Evolutionary conservation across 2,329 filamentous ascomycete genomes (phyloP).

Genomic region (Clonostachys rhizophaga): DNA sequence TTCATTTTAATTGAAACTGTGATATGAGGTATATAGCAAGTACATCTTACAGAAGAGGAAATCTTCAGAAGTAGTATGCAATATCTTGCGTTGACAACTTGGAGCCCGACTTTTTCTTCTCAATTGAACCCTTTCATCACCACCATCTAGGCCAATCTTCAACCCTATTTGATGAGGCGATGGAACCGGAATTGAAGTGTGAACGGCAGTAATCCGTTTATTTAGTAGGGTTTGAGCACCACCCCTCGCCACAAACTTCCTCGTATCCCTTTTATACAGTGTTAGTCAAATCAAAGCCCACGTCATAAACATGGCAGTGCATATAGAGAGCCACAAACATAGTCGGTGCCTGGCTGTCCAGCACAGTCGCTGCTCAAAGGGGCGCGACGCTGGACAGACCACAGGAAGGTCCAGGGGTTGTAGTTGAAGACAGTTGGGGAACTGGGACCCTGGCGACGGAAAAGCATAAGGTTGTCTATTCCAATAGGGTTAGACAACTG

Average conservation of each 20-base stretch:
- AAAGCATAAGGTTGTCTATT: conserved; percentile 1
- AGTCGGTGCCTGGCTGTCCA: neutral
- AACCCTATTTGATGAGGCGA: too few species aligned
- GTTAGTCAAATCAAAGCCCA: neutral
- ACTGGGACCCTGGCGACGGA: neutral
- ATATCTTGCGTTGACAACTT: too few species aligned
- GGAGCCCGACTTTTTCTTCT: too few species aligned
- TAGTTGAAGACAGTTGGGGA: neutral
- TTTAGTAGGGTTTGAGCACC: neutral
- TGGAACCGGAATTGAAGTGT: too few species aligned
- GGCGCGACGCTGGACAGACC: neutral
- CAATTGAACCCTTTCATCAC: too few species aligned
- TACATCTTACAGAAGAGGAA: too few species aligned
- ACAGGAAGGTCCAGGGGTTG: conserved; percentile 1
- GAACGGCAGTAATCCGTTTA: too few species aligned
- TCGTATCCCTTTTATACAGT: neutral
- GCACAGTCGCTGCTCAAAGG: neutral
- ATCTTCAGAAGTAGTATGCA: too few species aligned
- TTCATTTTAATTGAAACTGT: too few species aligned
- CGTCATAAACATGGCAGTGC: neutral
- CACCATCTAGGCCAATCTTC: too few species aligned
- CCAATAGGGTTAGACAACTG: too few species aligned
- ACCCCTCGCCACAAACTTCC: neutral
- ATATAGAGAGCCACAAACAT: neutral
- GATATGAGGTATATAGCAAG: too few species aligned